Evolutionary conservation across 805 yeast genomes (phyloP), one percentile per base, ranked within the genome.

Genomic region (Lipomyces japonicus): DNA sequence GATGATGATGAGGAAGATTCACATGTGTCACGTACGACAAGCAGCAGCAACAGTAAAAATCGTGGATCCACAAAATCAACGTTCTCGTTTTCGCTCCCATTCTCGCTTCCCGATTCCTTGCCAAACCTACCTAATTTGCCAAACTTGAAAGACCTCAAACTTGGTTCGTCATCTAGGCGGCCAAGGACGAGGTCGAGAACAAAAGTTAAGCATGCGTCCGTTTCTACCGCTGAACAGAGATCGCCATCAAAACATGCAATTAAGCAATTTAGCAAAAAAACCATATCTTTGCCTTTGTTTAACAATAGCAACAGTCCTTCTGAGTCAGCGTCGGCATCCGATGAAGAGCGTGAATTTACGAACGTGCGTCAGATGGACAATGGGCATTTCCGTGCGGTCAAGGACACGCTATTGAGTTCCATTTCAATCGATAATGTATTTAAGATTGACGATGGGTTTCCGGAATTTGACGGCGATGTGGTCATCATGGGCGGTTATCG

Each of bases 401-500:
- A 77, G 56, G 77, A 79, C 51, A 78, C 86, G 1, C 61, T 88
- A 3, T 71, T 76, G 14, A 75, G 81, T 14, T 77, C 74, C 41
- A 65, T 78, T 28, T 68, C 70, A 44, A 72, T 51, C 25, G 59
- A 71, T 26, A 64, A 72, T 57, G 60, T 16, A 45, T 53, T 64
- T 37, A 59, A 60, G 44, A 52, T 47, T 22, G 59, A 60, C 44
- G n/a, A n/a, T n/a, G 44, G 24, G 6, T 60, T 66, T 47, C 66
- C 67, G 5, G 77, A 76, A 23, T 59, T 88, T 1, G 82, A 80
- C 21, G 96, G 96, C 3, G 89, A 89, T 62, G 74, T 90, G 1
- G 78, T 90, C 1, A 72, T 90, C 1, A 51, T 90, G 66, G 96
- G 96, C 3, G 97, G 97, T 0, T 90, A 85, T 66, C 73, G 97